Conservation (phyloP, 169 alveolate species). For the Plasmodium knowlesi region DNA sequence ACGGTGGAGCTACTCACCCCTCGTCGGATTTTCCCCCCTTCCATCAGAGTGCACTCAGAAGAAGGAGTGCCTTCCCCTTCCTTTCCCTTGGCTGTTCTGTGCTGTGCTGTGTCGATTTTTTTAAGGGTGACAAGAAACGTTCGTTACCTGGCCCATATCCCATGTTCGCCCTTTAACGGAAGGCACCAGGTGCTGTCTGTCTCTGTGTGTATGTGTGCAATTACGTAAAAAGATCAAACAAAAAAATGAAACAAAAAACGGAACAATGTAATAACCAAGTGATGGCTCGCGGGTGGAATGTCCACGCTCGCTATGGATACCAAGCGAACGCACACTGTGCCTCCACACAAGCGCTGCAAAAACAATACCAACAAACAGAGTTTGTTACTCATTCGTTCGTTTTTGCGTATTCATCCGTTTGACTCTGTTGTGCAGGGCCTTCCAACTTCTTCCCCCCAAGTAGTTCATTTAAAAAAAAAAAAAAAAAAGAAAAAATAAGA, state of each 20-base stretch:
- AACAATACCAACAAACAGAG: not conserved
- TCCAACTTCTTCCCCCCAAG: not conserved
- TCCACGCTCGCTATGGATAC: not conserved
- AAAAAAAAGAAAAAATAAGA: not conserved
- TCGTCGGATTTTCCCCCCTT: no score
- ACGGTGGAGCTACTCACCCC: not conserved
- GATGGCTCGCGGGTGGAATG: no score
- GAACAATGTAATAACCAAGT: not conserved
- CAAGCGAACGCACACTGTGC: not conserved
- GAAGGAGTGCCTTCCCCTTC: not conserved
- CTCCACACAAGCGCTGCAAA: not conserved
- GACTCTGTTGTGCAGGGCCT: not conserved
- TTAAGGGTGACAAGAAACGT: not conserved
- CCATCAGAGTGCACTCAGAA: not conserved
- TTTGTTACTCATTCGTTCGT: constrained; percentile 45
- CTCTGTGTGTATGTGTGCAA: not conserved
- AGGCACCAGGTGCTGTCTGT: not conserved
- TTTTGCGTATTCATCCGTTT: constrained; percentile 37
- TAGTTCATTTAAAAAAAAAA: not conserved
- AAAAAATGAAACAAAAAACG: not conserved
- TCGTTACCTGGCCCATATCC: not conserved
- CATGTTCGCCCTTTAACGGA: not conserved
- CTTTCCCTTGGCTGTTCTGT: not conserved
- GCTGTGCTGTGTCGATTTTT: not conserved
- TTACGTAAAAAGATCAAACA: not conserved